Percentiles rank a stretch among this genome's conserved stretches.
phyloP scores from a whole-genome alignment of 1,139 yeast species.

The Scheffersomyces insectosa region DNA sequence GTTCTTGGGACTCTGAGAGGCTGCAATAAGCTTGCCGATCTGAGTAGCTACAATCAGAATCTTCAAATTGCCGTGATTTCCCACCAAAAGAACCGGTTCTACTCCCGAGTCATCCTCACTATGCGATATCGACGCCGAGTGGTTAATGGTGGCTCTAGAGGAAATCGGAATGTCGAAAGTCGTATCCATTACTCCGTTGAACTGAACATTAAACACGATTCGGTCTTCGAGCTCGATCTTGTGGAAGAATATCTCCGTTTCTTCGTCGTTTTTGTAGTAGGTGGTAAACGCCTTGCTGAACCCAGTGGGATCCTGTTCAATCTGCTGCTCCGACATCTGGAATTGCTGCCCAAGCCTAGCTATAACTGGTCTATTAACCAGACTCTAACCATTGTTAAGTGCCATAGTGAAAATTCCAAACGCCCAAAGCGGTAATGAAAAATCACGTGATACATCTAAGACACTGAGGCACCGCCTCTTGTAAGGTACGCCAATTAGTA shows the following conservation, averaged over 20 bases:
- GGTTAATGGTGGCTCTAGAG: conserved; percentile 28
- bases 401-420: not conserved
- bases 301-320: conserved; percentile 19
- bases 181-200: conserved; percentile 43
- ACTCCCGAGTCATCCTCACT: conserved; percentile 25
- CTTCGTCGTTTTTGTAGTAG: conserved; percentile 16
- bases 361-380: not conserved
- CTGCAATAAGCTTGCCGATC: conserved; percentile 37
- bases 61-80: conserved; percentile 42
- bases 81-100: conserved; percentile 43
- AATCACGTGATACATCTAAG: not conserved
- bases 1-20: conserved; percentile 29
- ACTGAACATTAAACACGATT: conserved; percentile 35
- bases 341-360: not conserved
- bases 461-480: too few relatives aligned
- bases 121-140: conserved; percentile 3
- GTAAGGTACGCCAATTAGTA: too few relatives aligned
- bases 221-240: conserved; percentile 37
- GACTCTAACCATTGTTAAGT: too few relatives aligned
- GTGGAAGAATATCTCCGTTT: conserved; percentile 31
- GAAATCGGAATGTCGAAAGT: conserved; percentile 43
- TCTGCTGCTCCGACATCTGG: conserved; percentile 1
- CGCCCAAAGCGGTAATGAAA: not conserved
- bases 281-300: conserved; percentile 20
- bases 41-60: conserved; percentile 45